phyloP scores from a whole-genome alignment of 441 rosid species.

The Populus hybrid region DNA sequence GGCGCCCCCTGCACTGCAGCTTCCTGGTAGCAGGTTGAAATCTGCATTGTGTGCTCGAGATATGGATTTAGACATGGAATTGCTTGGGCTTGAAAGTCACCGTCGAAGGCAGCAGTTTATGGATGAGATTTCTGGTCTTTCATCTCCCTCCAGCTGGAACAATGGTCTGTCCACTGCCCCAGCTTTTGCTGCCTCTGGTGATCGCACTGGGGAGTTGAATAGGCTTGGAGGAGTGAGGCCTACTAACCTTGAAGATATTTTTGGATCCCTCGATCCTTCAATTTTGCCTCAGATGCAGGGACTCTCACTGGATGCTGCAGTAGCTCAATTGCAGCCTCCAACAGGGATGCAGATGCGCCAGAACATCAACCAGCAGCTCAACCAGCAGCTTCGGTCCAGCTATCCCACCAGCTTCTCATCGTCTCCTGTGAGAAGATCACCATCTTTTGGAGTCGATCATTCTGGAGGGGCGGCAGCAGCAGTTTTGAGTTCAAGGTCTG shows the following conservation, averaged over 20 bases:
- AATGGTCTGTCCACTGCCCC: constrained; percentile 43
- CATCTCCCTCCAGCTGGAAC: constrained; percentile 65
- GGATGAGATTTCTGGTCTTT: constrained; percentile 53
- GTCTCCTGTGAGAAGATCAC: constrained; percentile 47
- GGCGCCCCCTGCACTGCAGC: constrained; percentile 63
- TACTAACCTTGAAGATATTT: constrained; percentile 54
- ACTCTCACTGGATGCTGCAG: constrained; percentile 31
- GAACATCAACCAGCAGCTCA: constrained; percentile 43
- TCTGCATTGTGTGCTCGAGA: constrained; percentile 55
- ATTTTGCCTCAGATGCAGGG: constrained; percentile 45
- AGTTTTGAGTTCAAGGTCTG: constrained; percentile 55
- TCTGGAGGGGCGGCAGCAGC: constrained; percentile 46
- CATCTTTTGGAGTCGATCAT: constrained; percentile 44
- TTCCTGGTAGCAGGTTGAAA: constrained; percentile 74
- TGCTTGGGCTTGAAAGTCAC: constrained; percentile 36
- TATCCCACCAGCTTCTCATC: constrained; percentile 43
- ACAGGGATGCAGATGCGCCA: constrained; percentile 48
- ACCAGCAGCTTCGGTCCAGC: constrained; percentile 47
- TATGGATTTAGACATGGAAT: constrained; percentile 54
- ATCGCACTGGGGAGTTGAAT: constrained; percentile 42
- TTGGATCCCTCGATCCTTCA: constrained; percentile 48
- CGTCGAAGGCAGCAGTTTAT: constrained; percentile 37
- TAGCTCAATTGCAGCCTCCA: constrained; percentile 42
- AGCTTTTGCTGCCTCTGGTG: constrained; percentile 38
- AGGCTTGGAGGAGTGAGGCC: constrained; percentile 58